Evolutionary conservation across 2,329 filamentous ascomycete species (phyloP).

Genomic region (Ophiostoma sp.): DNA sequence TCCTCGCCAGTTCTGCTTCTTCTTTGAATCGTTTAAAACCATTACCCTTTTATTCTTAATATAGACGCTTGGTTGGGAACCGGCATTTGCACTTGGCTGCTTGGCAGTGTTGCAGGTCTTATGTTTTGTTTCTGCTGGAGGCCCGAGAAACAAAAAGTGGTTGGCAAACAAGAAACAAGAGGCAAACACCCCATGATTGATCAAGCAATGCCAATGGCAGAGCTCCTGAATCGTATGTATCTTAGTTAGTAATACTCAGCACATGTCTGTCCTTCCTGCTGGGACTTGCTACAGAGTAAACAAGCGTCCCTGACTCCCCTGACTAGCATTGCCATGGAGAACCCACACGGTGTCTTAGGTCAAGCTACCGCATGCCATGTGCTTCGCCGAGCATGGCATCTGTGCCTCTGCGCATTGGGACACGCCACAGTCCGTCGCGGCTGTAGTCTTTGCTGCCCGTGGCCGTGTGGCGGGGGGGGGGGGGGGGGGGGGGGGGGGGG

Average conservation of each 20-base stretch:
- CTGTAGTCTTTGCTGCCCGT: not conserved
- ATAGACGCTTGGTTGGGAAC: not conserved
- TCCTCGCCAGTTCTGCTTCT: not conserved
- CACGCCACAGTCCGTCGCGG: not conserved
- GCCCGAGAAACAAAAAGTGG: not conserved
- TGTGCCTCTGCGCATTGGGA: not conserved
- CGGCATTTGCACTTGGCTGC: constrained; percentile 1
- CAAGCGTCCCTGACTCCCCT: not conserved
- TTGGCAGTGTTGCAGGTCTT: constrained; percentile 7
- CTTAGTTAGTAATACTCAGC: too few species aligned
- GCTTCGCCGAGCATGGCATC: not conserved
- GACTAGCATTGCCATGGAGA: not conserved
- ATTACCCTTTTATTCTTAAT: not conserved
- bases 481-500: too few species aligned
- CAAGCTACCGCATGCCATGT: constrained; percentile 3
- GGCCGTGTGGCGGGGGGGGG: constrained; percentile 6
- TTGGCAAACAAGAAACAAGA: not conserved
- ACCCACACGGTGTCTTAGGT: not conserved
- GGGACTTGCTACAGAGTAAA: not conserved
- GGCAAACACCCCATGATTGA: not conserved
- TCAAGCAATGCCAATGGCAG: not conserved
- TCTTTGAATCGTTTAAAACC: not conserved
- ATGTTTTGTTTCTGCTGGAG: not conserved
- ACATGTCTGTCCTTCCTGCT: too few species aligned
- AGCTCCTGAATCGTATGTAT: not conserved